A percentile compares a stretch with the other conserved stretches of the same genome.
phyloP scores from a whole-genome alignment of 2,329 filamentous ascomycete genomes.

The Knoxdaviesia proteae region DNA sequence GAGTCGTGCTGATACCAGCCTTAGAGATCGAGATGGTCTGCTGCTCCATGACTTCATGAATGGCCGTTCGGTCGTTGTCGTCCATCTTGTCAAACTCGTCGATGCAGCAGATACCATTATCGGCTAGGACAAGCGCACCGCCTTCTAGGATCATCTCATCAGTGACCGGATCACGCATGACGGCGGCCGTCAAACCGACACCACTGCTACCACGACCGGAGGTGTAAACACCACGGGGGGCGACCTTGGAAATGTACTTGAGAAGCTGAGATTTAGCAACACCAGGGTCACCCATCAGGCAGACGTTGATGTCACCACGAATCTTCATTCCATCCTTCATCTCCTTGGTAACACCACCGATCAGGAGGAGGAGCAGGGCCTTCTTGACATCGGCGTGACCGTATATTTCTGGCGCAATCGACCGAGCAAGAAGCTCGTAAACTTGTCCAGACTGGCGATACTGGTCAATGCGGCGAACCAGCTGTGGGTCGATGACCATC shows the following conservation, averaged over 20 bases:
- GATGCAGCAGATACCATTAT: slow-evolving; percentile 72
- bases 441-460: slow-evolving; percentile 73
- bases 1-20: slow-evolving; percentile 48
- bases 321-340: slow-evolving; percentile 98
- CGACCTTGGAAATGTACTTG: slow-evolving; percentile 97
- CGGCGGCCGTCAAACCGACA: slow-evolving; percentile 63
- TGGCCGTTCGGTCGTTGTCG: slow-evolving; percentile 61
- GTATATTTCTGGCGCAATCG: slow-evolving; percentile 93
- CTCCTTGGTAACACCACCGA: slow-evolving; percentile 88
- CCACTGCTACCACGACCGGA: slow-evolving; percentile 64
- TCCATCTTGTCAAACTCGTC: slow-evolving; percentile 86
- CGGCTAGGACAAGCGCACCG: slow-evolving; percentile 57
- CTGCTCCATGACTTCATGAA: slow-evolving; percentile 79
- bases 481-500: slow-evolving; percentile 60
- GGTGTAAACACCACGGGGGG: slow-evolving; percentile 75
- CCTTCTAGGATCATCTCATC: slow-evolving; percentile 73
- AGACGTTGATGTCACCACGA: slow-evolving; percentile 96
- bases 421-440: slow-evolving; percentile 88
- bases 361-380: slow-evolving; percentile 79
- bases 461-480: slow-evolving; percentile 68
- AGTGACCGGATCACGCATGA: slow-evolving; percentile 67
- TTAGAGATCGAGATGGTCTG: slow-evolving; percentile 75
- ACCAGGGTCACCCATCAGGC: slow-evolving; percentile 97
- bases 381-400: slow-evolving; percentile 97
- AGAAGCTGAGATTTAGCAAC: slow-evolving; percentile 96